These are phyloP conservation scores for Penicillium sp. DNA, from an alignment of 2,329 filamentous ascomycete species.

Conservation along the genomic window DNA sequence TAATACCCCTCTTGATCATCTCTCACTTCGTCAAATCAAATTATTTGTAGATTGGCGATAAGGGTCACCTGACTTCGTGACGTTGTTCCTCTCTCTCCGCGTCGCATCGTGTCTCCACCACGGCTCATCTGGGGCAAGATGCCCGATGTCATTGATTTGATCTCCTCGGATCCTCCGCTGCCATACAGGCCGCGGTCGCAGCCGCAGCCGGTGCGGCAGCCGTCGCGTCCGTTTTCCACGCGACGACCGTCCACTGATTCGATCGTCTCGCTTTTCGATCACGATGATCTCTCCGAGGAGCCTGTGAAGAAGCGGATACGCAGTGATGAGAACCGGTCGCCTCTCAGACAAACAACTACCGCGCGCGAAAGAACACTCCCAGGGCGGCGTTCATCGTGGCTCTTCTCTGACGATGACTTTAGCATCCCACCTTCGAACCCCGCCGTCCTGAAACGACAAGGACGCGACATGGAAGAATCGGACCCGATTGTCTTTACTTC, in stretches of 20 bases:
- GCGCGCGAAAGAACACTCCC: background rate
- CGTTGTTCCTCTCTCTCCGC: slow-evolving; percentile 21
- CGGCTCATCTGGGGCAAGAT: slow-evolving; percentile 21
- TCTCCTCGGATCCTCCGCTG: slow-evolving; percentile 34
- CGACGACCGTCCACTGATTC: slow-evolving; percentile 21
- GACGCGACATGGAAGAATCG: slow-evolving; percentile 26
- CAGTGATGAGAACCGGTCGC: slow-evolving; percentile 20
- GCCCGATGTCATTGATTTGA: slow-evolving; percentile 39
- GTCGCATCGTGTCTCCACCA: slow-evolving; percentile 13
- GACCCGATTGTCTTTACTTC: slow-evolving; percentile 45
- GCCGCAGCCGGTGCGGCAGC: slow-evolving; percentile 12
- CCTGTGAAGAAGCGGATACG: slow-evolving; percentile 32
- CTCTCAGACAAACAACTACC: slow-evolving; percentile 3
- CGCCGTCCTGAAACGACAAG: slow-evolving; percentile 2
- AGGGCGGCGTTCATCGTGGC: slow-evolving; percentile 15
- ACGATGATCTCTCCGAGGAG: slow-evolving; percentile 24
- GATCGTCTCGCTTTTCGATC: slow-evolving; percentile 25
- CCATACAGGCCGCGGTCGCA: slow-evolving; percentile 13
- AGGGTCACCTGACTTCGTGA: slow-evolving; percentile 25
- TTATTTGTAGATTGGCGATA: slow-evolving; percentile 7
- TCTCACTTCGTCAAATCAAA: background rate
- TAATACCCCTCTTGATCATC: slow-evolving; percentile 14
- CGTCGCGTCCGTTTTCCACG: slow-evolving; percentile 2
- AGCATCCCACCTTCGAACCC: slow-evolving; percentile 14
- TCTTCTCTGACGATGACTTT: slow-evolving; percentile 31